phyloP scores from a whole-genome alignment of 1,284 basidiomycete genomes.

The Rhodotorula sp. region DNA sequence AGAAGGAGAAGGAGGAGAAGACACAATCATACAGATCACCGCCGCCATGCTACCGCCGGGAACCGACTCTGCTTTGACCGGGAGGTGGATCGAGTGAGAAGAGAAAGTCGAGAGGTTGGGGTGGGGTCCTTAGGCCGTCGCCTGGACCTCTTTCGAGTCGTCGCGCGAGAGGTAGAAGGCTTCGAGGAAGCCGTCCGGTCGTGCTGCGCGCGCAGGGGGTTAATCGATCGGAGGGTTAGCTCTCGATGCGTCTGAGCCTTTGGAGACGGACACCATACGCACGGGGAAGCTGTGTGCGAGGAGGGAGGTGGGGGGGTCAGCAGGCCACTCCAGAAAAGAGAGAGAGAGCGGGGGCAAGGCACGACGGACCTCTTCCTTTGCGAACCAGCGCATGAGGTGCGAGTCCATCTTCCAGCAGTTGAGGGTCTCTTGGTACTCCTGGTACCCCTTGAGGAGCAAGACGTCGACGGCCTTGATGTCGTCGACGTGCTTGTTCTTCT shows the following conservation, averaged over 20 bases:
- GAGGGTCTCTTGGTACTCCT: conserved; percentile 74
- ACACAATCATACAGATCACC: not conserved
- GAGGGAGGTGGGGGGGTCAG: too few species aligned
- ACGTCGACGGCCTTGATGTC: conserved; percentile 84
- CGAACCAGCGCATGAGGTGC: conserved; percentile 51
- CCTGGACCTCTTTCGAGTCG: conserved; percentile 35
- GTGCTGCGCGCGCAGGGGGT: too few species aligned
- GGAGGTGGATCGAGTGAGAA: not conserved
- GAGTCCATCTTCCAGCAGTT: conserved; percentile 44
- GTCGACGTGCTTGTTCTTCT: conserved; percentile 76
- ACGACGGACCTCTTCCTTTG: conserved; percentile 51
- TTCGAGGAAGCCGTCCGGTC: conserved; percentile 44
- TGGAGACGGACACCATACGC: too few species aligned
- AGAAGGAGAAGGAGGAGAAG: too few species aligned
- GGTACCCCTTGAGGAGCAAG: conserved; percentile 77
- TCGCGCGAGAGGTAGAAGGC: conserved; percentile 40
- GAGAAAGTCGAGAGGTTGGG: not conserved
- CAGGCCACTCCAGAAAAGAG: not conserved
- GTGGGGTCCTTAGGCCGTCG: conserved; percentile 16
- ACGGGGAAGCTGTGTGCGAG: conserved; percentile 16
- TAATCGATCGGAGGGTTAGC: too few species aligned
- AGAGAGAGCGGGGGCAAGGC: not conserved
- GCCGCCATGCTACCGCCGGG: not conserved
- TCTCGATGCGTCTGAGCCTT: too few species aligned
- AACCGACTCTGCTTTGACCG: not conserved